Evolutionary conservation across 169 alveolate species (phyloP).

Genomic region (Sarcocystis neurona): DNA sequence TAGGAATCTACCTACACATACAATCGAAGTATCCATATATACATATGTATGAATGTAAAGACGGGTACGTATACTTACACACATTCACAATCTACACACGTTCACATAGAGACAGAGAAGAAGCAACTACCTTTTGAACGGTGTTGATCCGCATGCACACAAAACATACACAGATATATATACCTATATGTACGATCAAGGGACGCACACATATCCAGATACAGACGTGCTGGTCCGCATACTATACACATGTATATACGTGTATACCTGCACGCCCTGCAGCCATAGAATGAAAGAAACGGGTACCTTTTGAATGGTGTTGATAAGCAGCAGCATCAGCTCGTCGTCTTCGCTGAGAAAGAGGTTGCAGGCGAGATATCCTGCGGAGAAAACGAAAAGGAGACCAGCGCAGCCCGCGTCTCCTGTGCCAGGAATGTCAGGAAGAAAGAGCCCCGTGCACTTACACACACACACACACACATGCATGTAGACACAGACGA

Average conservation of each 20-base stretch:
- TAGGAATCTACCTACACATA: too few species aligned
- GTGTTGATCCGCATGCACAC: too few species aligned
- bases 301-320: slow-evolving; percentile 87
- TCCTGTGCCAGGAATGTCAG: too few species aligned
- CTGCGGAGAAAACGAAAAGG: slow-evolving; percentile 60
- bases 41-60: too few species aligned
- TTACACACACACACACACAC: neutral
- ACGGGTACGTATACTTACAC: too few species aligned
- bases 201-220: neutral
- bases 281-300: neutral
- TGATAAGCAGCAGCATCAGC: slow-evolving; percentile 87
- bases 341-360: slow-evolving; percentile 87
- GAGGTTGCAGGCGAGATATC: slow-evolving; percentile 91
- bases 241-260: neutral
- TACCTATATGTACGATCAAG: too few species aligned
- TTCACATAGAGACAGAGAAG: too few species aligned
- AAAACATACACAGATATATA: too few species aligned
- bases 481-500: neutral
- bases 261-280: neutral
- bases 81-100: too few species aligned
- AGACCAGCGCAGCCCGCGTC: slow-evolving; percentile 16
- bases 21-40: too few species aligned
- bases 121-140: too few species aligned
- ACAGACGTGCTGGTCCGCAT: neutral
- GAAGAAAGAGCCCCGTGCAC: too few species aligned